Conservation (phyloP, 805 yeast species). For the Pichia kluyveri region DNA sequence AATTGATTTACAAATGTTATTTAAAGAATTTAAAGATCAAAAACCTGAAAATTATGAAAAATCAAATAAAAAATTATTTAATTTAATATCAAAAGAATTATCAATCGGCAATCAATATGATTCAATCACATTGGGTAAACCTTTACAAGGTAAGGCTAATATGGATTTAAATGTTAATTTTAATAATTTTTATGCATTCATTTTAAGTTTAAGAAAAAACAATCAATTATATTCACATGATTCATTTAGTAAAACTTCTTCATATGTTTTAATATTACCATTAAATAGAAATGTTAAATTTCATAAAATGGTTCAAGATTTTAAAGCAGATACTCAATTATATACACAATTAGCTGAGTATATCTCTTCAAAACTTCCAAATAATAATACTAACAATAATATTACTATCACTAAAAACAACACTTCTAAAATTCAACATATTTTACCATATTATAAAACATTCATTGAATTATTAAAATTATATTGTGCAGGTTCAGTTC, state of each 20-base stretch:
- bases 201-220: slow-evolving; percentile 41
- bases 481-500: slow-evolving; percentile 46
- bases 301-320: slow-evolving; percentile 22
- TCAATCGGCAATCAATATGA: slow-evolving; percentile 24
- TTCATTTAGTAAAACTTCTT: slow-evolving; percentile 20
- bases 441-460: slow-evolving; percentile 21
- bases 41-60: slow-evolving; percentile 13
- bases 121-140: slow-evolving; percentile 20
- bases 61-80: slow-evolving; percentile 21
- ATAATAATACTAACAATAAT: background rate
- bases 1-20: slow-evolving; percentile 25
- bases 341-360: slow-evolving; percentile 20
- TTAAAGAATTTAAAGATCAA: slow-evolving; percentile 15
- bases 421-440: slow-evolving; percentile 14
- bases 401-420: slow-evolving; percentile 1
- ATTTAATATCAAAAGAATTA: slow-evolving; percentile 9
- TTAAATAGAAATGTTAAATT: slow-evolving; percentile 27
- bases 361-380: slow-evolving; percentile 10
- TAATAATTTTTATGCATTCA: slow-evolving; percentile 32
- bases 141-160: slow-evolving; percentile 15
- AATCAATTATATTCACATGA: slow-evolving; percentile 28
- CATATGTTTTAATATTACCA: slow-evolving; percentile 37
- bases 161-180: slow-evolving; percentile 14
- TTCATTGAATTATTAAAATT: slow-evolving; percentile 41
- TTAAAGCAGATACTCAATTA: slow-evolving; percentile 19